phyloP scores from a whole-genome alignment of 352 stramenopile species.

The Globisporangium alternatum region DNA sequence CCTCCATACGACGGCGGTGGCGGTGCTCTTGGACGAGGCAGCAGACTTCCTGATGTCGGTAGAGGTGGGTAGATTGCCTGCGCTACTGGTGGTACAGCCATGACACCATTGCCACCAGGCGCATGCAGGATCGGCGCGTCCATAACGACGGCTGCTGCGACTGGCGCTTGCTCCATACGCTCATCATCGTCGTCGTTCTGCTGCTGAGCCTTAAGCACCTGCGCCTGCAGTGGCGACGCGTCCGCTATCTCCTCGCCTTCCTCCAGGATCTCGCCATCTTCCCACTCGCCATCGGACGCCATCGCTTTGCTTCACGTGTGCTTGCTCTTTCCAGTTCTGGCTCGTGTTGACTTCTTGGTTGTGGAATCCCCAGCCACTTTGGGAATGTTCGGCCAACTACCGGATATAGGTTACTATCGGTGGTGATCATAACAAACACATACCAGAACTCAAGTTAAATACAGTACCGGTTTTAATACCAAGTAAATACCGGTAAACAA shows the following conservation, averaged over 20 bases:
- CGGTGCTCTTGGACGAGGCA: neutral
- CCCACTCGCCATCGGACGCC: slow-evolving; percentile 42
- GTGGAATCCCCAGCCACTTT: too few species aligned
- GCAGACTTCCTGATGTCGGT: neutral
- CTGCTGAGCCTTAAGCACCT: slow-evolving; percentile 14
- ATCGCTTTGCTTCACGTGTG: slow-evolving; percentile 2
- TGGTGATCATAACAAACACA: too few species aligned
- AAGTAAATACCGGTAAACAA: too few species aligned
- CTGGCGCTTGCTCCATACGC: slow-evolving; percentile 9
- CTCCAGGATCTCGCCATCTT: slow-evolving; percentile 76
- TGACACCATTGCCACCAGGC: neutral
- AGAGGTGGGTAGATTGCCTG: neutral
- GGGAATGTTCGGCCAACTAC: too few species aligned
- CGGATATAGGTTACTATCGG: too few species aligned
- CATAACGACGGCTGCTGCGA: neutral
- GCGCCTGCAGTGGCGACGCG: slow-evolving; percentile 14
- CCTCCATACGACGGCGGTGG: slow-evolving; percentile 7
- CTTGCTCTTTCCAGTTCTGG: neutral
- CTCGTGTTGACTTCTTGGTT: too few species aligned
- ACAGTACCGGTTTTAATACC: too few species aligned
- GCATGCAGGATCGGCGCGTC: slow-evolving; percentile 12
- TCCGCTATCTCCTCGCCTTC: slow-evolving; percentile 47
- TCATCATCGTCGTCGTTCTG: slow-evolving; percentile 3
- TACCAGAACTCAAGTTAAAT: too few species aligned
- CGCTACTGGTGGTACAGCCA: neutral